These are phyloP conservation scores for Verticillium albo-atrum DNA, from an alignment of 2,329 filamentous ascomycete genomes.

Conservation along the genomic window DNA sequence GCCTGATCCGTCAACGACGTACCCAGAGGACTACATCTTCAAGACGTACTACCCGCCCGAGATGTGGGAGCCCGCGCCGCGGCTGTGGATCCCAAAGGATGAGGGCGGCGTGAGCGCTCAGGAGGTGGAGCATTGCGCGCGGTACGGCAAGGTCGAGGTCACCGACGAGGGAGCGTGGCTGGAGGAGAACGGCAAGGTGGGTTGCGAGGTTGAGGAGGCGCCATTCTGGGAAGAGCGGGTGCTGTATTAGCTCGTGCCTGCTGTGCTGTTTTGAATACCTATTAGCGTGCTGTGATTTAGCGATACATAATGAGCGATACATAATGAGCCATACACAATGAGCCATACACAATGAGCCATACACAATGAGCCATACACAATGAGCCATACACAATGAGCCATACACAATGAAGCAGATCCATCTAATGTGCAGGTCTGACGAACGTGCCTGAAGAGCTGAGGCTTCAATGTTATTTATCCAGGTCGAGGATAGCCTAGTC, in stretches of 20 bases:
- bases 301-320: background rate
- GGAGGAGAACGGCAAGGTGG: conserved; percentile 50
- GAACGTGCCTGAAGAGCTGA: no score
- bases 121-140: conserved; percentile 60
- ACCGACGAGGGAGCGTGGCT: conserved; percentile 68
- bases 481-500: no score
- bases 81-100: conserved; percentile 75
- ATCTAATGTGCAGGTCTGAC: no score
- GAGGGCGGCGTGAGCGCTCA: conserved; percentile 64
- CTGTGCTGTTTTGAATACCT: background rate
- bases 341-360: no score
- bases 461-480: no score
- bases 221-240: conserved; percentile 12
- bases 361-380: no score
- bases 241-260: conserved; percentile 2
- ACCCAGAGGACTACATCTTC: conserved; percentile 52
- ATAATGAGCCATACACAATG: no score
- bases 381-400: no score
- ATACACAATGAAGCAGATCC: no score
- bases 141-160: conserved; percentile 58
- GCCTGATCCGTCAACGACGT: conserved; percentile 27
- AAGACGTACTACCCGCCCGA: conserved; percentile 70
- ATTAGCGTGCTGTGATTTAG: background rate
- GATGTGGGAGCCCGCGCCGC: conserved; percentile 54
- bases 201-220: conserved; percentile 9